Percentiles rank a stretch among this genome's conserved stretches.
These are phyloP conservation scores for Trichocomaceae sp. DNA, from an alignment of 2,329 filamentous ascomycete species.

Conservation along the genomic window DNA sequence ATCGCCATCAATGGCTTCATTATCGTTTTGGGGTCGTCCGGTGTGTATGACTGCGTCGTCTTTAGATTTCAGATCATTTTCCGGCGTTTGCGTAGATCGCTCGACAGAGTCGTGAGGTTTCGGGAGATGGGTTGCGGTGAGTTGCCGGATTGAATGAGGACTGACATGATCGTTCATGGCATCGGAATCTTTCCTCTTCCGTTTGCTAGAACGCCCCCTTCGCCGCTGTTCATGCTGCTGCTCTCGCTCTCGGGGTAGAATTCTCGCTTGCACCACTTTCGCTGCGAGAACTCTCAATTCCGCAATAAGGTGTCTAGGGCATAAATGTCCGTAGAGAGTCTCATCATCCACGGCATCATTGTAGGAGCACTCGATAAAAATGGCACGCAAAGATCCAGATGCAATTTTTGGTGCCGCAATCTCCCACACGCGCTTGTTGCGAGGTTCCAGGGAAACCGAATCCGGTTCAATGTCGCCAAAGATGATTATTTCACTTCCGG, in stretches of 20 bases:
- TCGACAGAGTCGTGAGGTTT: not conserved
- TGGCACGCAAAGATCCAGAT: constrained; percentile 62
- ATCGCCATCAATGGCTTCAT: not conserved
- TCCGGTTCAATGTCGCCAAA: constrained; percentile 97
- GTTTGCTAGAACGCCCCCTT: constrained; percentile 32
- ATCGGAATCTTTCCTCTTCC: constrained; percentile 30
- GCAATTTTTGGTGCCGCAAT: constrained; percentile 82
- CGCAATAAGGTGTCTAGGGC: constrained; percentile 71
- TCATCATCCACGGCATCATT: constrained; percentile 71
- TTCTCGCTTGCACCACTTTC: constrained; percentile 54
- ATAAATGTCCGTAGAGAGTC: constrained; percentile 80
- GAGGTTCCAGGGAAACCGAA: constrained; percentile 69
- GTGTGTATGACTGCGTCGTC: not conserved
- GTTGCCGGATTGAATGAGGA: constrained; percentile 20
- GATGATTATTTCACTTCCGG: constrained; percentile 73
- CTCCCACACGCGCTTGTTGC: constrained; percentile 77
- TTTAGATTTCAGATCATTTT: not conserved
- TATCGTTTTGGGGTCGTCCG: not conserved
- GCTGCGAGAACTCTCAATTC: constrained; percentile 68
- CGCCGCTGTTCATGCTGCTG: constrained; percentile 30
- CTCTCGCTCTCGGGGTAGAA: not conserved
- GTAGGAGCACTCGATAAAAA: constrained; percentile 96
- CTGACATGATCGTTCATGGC: constrained; percentile 22
- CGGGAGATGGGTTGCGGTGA: constrained; percentile 11
- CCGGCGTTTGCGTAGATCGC: constrained; percentile 1